Percentiles rank a stretch among this genome's conserved stretches.
Conservation (phyloP, 441 rosid genomes). For the Aleurites moluccanus region DNA sequence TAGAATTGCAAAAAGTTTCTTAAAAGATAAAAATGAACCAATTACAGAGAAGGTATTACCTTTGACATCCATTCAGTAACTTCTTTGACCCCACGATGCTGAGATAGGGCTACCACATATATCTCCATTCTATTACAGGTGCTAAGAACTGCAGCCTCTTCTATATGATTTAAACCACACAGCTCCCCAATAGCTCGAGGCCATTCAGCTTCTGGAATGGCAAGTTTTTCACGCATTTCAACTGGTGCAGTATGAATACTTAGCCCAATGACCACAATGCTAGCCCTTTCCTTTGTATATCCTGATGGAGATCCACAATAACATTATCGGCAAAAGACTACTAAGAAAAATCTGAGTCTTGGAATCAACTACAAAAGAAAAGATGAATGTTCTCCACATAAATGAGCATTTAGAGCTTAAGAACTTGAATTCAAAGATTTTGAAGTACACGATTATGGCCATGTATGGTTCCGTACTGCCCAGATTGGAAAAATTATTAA, state of each 20-base stretch:
- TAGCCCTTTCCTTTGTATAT: conserved; percentile 89
- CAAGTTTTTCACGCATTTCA: conserved; percentile 96
- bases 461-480: background rate
- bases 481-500: background rate
- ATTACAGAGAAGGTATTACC: conserved; percentile 40
- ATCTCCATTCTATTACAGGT: conserved; percentile 98
- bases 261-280: conserved; percentile 91
- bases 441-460: background rate
- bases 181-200: conserved; percentile 84
- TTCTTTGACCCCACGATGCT: conserved; percentile 95
- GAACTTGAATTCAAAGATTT: background rate
- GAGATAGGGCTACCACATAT: conserved; percentile 90
- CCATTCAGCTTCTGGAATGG: conserved; percentile 99
- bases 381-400: background rate
- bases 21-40: background rate
- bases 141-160: conserved; percentile 98
- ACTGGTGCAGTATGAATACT: conserved; percentile 89
- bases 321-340: conserved; percentile 17
- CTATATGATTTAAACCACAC: conserved; percentile 84
- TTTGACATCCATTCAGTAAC: conserved; percentile 99
- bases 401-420: background rate
- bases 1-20: background rate
- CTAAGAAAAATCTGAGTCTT: background rate
- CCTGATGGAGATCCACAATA: conserved; percentile 40
- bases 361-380: background rate